Conservation (phyloP, 2,329 filamentous ascomycete genomes). For the Colletotrichum somersetense region DNA sequence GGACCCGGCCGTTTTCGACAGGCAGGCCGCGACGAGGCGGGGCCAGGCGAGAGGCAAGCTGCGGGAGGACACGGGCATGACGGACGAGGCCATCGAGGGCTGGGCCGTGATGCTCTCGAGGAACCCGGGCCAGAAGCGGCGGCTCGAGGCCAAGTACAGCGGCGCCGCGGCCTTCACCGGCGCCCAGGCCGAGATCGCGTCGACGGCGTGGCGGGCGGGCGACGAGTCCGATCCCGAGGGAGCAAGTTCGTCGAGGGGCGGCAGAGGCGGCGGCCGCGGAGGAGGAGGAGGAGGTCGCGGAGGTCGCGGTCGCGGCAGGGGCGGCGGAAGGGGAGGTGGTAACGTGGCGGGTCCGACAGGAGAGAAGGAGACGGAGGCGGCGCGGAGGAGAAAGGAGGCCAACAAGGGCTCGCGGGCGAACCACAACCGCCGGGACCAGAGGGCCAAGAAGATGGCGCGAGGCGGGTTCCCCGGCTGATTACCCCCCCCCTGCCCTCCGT, state of each 20-base stretch:
- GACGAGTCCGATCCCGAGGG: slow-evolving; percentile 68
- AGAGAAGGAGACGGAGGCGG: slow-evolving; percentile 78
- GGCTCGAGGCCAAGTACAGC: slow-evolving; percentile 78
- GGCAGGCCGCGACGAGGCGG: slow-evolving; percentile 78
- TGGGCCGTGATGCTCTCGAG: slow-evolving; percentile 90
- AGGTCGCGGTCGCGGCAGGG: slow-evolving; percentile 58
- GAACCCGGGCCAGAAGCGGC: slow-evolving; percentile 75
- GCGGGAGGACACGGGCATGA: slow-evolving; percentile 85
- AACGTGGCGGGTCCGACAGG: slow-evolving; percentile 74
- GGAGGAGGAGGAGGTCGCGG: slow-evolving; percentile 62
- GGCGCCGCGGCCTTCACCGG: slow-evolving; percentile 67
- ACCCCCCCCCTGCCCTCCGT: not conserved
- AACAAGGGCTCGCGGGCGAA: slow-evolving; percentile 87
- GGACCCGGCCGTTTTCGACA: slow-evolving; percentile 74
- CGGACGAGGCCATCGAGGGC: slow-evolving; percentile 93
- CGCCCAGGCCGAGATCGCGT: slow-evolving; percentile 72
- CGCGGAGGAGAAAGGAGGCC: slow-evolving; percentile 82
- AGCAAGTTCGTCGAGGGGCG: slow-evolving; percentile 54
- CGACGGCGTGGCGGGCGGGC: slow-evolving; percentile 74
- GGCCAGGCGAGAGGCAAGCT: slow-evolving; percentile 72
- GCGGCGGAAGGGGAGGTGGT: slow-evolving; percentile 65
- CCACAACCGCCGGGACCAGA: slow-evolving; percentile 83
- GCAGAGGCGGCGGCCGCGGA: slow-evolving; percentile 62
- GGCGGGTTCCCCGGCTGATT: slow-evolving; percentile 54
- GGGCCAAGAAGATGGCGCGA: slow-evolving; percentile 74